phyloP scores from a whole-genome alignment of 306 rosid genomes.

The Cicer yamashitae region DNA sequence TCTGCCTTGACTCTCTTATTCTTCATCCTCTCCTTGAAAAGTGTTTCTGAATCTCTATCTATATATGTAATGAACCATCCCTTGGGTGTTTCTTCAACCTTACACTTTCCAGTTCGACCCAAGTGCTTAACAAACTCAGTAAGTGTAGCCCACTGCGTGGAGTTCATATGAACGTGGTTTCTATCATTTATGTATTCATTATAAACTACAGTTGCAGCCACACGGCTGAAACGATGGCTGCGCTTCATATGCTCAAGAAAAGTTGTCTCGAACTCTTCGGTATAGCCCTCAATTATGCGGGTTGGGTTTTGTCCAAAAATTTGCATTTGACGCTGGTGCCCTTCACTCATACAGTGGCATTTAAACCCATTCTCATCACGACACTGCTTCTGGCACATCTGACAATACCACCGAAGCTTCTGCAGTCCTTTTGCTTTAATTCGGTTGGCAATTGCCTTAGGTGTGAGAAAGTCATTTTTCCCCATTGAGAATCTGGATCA shows the following conservation, averaged over 20 bases:
- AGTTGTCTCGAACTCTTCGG: conserved; percentile 73
- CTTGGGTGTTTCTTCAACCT: too few species aligned
- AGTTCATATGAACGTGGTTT: conserved; percentile 86
- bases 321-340: conserved; percentile 94
- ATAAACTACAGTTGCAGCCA: conserved; percentile 87
- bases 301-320: conserved; percentile 74
- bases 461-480: conserved; percentile 82
- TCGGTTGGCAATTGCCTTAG: conserved; percentile 85
- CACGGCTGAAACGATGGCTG: conserved; percentile 82
- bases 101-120: conserved; percentile 75
- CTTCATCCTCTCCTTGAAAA: conserved; percentile 80
- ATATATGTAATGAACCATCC: too few species aligned
- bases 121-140: conserved; percentile 83
- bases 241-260: conserved; percentile 89
- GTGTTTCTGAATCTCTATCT: conserved; percentile 63
- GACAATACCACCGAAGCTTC: conserved; percentile 96
- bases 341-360: conserved; percentile 90
- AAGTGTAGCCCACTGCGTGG: conserved; percentile 78
- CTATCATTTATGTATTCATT: conserved; percentile 81
- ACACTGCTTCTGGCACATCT: conserved; percentile 97
- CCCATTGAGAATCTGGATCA: conserved; percentile 62
- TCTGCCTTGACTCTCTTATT: conserved; percentile 65
- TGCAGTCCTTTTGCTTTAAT: conserved; percentile 93
- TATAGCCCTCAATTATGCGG: conserved; percentile 74
- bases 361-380: conserved; percentile 92